A percentile compares a stretch with the other conserved stretches of the same genome.
phyloP scores from a whole-genome alignment of 2,329 filamentous ascomycete species.

The Nothophoma quercina region DNA sequence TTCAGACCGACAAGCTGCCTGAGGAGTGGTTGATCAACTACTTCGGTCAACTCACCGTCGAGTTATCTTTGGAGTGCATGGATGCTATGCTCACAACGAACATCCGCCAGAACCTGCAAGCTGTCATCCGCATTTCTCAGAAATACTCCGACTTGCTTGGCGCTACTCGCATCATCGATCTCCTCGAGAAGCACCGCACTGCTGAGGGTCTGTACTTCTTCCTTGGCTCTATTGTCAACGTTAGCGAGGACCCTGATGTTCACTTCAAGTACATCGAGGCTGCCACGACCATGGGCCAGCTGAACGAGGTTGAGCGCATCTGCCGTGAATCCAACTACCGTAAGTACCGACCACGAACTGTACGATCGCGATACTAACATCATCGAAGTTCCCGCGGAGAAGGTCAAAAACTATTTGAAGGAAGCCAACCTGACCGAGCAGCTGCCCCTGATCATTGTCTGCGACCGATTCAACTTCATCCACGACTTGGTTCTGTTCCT shows the following conservation, averaged over 20 bases:
- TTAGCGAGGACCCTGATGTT: slow-evolving; percentile 93
- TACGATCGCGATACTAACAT: background rate
- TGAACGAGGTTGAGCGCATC: slow-evolving; percentile 95
- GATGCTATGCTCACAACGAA: slow-evolving; percentile 97
- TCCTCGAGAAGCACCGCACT: slow-evolving; percentile 98
- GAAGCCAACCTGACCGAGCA: slow-evolving; percentile 92
- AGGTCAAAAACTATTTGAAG: slow-evolving; percentile 99
- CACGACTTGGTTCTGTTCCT: slow-evolving; percentile 96
- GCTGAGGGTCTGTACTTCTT: slow-evolving; percentile 98
- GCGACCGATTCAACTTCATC: slow-evolving; percentile 98
- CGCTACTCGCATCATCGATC: slow-evolving; percentile 83
- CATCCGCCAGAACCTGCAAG: slow-evolving; percentile 94
- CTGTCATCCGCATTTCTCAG: slow-evolving; percentile 93
- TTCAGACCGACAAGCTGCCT: slow-evolving; percentile 86
- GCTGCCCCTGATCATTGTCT: slow-evolving; percentile 95
- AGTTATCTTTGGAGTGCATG: slow-evolving; percentile 91
- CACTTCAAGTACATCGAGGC: slow-evolving; percentile 99
- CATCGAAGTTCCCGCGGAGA: slow-evolving; percentile 82
- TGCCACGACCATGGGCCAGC: slow-evolving; percentile 89
- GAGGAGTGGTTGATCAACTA: slow-evolving; percentile 91
- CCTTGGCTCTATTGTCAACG: slow-evolving; percentile 95
- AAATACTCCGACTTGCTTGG: slow-evolving; percentile 97
- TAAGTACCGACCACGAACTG: background rate
- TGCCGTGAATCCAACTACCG: slow-evolving; percentile 83
- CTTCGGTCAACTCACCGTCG: slow-evolving; percentile 93